A percentile compares a stretch with the other conserved stretches of the same genome.
Conservation (phyloP, 805 yeast genomes). For the Wickerhamiella occidentalis region DNA sequence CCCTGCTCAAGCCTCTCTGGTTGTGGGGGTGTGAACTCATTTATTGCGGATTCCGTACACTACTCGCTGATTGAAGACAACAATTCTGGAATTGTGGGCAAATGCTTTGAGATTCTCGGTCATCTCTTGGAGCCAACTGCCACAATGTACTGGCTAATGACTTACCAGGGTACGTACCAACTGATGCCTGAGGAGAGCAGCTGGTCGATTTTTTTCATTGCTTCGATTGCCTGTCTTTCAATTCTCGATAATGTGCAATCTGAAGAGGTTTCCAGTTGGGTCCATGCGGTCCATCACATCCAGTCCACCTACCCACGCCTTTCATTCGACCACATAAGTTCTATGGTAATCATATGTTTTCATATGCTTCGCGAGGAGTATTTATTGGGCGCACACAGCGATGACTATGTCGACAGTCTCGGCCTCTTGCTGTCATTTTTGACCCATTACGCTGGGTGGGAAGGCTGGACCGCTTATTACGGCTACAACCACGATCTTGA, state of each 20-base stretch:
- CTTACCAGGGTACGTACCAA: neutral
- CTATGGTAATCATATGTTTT: constrained; percentile 45
- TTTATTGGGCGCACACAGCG: constrained; percentile 41
- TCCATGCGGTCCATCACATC: neutral
- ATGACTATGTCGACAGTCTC: constrained; percentile 31
- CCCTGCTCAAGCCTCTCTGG: neutral
- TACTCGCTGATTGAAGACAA: neutral
- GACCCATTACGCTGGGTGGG: constrained; percentile 58
- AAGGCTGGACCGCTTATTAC: constrained; percentile 55
- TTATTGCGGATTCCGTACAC: neutral
- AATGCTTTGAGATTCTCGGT: constrained; percentile 6
- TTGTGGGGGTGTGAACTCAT: neutral
- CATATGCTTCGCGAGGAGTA: constrained; percentile 72
- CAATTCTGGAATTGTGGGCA: constrained; percentile 1
- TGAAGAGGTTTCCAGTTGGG: neutral
- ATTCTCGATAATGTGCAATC: neutral
- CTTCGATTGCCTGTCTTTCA: constrained; percentile 1
- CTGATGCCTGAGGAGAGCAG: neutral
- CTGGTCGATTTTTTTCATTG: constrained; percentile 2
- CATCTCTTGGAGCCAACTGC: constrained; percentile 1
- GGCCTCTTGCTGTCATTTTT: constrained; percentile 48
- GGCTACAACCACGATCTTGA: neutral
- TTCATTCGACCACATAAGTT: constrained; percentile 17
- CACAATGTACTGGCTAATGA: constrained; percentile 8
- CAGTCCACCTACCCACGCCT: constrained; percentile 1